Evolutionary conservation across 306 rosid genomes (phyloP).

Genomic region (Potentilla sterilis): DNA sequence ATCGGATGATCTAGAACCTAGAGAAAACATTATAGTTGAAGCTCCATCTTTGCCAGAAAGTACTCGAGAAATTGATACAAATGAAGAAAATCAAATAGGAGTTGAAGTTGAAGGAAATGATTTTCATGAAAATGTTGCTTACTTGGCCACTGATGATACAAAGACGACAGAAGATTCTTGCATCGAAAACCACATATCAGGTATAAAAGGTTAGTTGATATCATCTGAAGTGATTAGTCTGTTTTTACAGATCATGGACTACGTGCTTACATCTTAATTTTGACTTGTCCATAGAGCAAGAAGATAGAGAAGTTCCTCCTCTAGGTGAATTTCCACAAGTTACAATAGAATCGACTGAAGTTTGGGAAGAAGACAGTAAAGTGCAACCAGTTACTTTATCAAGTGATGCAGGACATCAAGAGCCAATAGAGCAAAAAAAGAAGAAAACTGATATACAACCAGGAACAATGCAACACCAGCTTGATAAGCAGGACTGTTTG

Average conservation of each 20-base stretch:
- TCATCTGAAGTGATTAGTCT: neutral
- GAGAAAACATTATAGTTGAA: constrained; percentile 39
- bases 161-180: constrained; percentile 13
- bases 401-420: constrained; percentile 24
- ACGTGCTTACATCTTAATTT: neutral
- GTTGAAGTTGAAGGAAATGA: constrained; percentile 28
- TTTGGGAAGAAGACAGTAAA: constrained; percentile 25
- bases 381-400: constrained; percentile 15
- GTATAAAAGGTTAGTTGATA: constrained; percentile 24
- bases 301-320: constrained; percentile 33
- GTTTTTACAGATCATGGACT: neutral
- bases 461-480: constrained; percentile 27
- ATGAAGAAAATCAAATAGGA: constrained; percentile 32
- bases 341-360: constrained; percentile 23
- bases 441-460: constrained; percentile 19
- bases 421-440: constrained; percentile 25
- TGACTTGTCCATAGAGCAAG: constrained; percentile 30
- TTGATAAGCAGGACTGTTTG: constrained; percentile 36
- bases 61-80: constrained; percentile 18
- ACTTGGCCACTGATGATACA: constrained; percentile 23
- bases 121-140: constrained; percentile 22
- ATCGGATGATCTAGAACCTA: neutral
- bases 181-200: constrained; percentile 12
- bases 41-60: constrained; percentile 28
- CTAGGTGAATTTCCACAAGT: constrained; percentile 30